phyloP scores from a whole-genome alignment of 2,329 filamentous ascomycete species.

The Cladobotryum mycophilum region DNA sequence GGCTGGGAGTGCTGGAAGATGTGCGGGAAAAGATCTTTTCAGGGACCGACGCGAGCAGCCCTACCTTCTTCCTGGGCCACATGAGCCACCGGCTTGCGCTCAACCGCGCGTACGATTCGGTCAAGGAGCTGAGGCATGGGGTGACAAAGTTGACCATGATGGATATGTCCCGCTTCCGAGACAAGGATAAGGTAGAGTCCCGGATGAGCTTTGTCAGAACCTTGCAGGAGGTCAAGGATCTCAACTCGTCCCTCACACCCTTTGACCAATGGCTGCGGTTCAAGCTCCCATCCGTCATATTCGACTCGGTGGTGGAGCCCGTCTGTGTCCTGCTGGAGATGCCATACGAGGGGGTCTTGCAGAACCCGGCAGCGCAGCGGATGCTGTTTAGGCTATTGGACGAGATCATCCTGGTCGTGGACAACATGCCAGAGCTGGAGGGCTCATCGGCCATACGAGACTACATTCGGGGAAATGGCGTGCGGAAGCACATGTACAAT shows the following conservation, averaged over 20 bases:
- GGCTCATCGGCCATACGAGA: slow-evolving; percentile 50
- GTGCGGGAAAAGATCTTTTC: slow-evolving; percentile 67
- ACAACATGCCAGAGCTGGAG: slow-evolving; percentile 66
- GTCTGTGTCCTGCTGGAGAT: slow-evolving; percentile 74
- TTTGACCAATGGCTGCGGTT: slow-evolving; percentile 52
- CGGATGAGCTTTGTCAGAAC: slow-evolving; percentile 18
- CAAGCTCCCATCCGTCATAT: slow-evolving; percentile 74
- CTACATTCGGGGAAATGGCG: slow-evolving; percentile 51
- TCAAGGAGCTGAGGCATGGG: slow-evolving; percentile 32
- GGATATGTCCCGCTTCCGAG: slow-evolving; percentile 13
- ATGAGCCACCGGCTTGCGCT: slow-evolving; percentile 42
- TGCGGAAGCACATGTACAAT: slow-evolving; percentile 51
- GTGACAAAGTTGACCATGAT: slow-evolving; percentile 24
- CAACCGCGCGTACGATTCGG: slow-evolving; percentile 32
- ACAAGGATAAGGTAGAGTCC: slow-evolving; percentile 14
- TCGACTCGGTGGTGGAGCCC: slow-evolving; percentile 72
- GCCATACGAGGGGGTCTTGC: slow-evolving; percentile 63
- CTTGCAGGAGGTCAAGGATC: slow-evolving; percentile 16
- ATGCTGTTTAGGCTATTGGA: slow-evolving; percentile 65
- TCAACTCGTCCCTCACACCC: slow-evolving; percentile 17
- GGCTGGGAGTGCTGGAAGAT: slow-evolving; percentile 76
- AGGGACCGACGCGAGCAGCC: slow-evolving; percentile 51
- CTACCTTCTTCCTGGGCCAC: slow-evolving; percentile 69
- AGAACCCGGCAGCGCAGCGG: slow-evolving; percentile 58
- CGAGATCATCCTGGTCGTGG: slow-evolving; percentile 69